These are phyloP conservation scores for Spathaspora boniae DNA, from an alignment of 805 yeast species.

Conservation along the genomic window DNA sequence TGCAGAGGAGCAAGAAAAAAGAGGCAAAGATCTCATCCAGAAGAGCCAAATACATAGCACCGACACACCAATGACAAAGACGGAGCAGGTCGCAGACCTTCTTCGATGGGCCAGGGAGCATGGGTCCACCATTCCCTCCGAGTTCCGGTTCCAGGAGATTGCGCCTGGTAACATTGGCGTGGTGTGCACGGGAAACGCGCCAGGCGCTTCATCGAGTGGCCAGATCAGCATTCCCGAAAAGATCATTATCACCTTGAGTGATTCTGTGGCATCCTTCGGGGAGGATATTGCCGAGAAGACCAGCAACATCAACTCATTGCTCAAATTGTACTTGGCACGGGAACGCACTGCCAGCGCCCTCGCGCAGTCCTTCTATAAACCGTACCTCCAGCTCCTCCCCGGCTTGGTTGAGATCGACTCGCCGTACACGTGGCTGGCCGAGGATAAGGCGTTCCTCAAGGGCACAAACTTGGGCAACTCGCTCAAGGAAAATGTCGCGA, in stretches of 20 bases:
- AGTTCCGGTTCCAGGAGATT: slow-evolving; percentile 21
- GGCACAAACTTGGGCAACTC: slow-evolving; percentile 72
- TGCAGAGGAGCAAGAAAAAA: too few relatives aligned
- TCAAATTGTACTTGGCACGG: slow-evolving; percentile 33
- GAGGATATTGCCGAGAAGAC: slow-evolving; percentile 12
- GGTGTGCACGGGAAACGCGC: slow-evolving; percentile 4
- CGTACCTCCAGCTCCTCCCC: slow-evolving; percentile 33
- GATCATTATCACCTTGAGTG: slow-evolving; percentile 19
- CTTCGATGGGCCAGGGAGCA: slow-evolving; percentile 29
- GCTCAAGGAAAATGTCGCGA: slow-evolving; percentile 42
- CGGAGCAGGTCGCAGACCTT: slow-evolving; percentile 12
- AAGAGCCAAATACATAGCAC: too few relatives aligned
- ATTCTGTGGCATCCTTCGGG: slow-evolving; percentile 21
- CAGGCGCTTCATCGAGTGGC: slow-evolving; percentile 1
- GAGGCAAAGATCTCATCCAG: too few relatives aligned
- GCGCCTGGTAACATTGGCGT: slow-evolving; percentile 25
- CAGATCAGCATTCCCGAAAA: slow-evolving; percentile 1
- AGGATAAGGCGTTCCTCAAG: slow-evolving; percentile 47
- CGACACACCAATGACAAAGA: too few relatives aligned
- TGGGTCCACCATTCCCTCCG: slow-evolving; percentile 25
- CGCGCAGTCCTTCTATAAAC: slow-evolving; percentile 19
- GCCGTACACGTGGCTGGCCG: slow-evolving; percentile 64
- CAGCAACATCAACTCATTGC: slow-evolving; percentile 24
- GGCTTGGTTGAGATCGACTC: slow-evolving; percentile 42
- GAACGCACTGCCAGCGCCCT: slow-evolving; percentile 18